These are phyloP conservation scores for Phytophthora megakarya DNA, from an alignment of 352 stramenopile genomes.

Conservation along the genomic window DNA sequence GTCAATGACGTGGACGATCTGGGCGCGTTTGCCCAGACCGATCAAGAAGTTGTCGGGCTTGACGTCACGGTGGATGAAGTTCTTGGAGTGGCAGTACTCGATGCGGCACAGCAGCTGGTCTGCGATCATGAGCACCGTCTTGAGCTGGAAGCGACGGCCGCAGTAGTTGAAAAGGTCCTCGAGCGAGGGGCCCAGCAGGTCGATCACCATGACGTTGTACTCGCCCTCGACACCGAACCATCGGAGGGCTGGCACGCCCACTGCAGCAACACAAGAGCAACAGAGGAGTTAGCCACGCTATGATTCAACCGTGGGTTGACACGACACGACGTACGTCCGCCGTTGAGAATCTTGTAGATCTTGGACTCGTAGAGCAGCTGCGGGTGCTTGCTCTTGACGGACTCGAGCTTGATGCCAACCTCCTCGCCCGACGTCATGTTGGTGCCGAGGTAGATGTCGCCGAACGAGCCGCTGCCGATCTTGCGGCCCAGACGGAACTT, in stretches of 20 bases:
- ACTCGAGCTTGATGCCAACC: conserved; percentile 99
- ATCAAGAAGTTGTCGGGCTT: conserved; percentile 93
- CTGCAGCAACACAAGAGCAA: conserved; percentile 51
- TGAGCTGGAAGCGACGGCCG: conserved; percentile 91
- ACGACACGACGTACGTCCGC: conserved; percentile 95
- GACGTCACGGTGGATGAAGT: conserved; percentile 91
- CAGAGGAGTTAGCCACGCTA: conserved; percentile 17
- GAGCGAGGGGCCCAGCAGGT: conserved; percentile 97
- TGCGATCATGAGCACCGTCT: conserved; percentile 96
- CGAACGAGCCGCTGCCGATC: conserved; percentile 99
- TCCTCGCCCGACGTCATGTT: conserved; percentile 99
- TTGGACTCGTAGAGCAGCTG: conserved; percentile 99
- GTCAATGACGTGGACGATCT: conserved; percentile 89
- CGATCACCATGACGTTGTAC: conserved; percentile 99
- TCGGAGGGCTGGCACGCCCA: conserved; percentile 98
- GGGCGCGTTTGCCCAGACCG: conserved; percentile 84
- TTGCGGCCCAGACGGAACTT: conserved; percentile 99
- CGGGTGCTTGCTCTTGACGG: conserved; percentile 96
- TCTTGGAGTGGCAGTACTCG: conserved; percentile 90
- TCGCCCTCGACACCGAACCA: conserved; percentile 99
- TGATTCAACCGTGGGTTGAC: neutral
- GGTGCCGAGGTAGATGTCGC: conserved; percentile 99
- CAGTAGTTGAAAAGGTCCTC: conserved; percentile 92
- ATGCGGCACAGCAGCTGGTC: conserved; percentile 86
- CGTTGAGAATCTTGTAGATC: conserved; percentile 99